Evolutionary conservation across 1,139 yeast genomes (phyloP), one percentile per base, ranked within the genome.

Genomic region (Hyphopichia pseudoburtonii): DNA sequence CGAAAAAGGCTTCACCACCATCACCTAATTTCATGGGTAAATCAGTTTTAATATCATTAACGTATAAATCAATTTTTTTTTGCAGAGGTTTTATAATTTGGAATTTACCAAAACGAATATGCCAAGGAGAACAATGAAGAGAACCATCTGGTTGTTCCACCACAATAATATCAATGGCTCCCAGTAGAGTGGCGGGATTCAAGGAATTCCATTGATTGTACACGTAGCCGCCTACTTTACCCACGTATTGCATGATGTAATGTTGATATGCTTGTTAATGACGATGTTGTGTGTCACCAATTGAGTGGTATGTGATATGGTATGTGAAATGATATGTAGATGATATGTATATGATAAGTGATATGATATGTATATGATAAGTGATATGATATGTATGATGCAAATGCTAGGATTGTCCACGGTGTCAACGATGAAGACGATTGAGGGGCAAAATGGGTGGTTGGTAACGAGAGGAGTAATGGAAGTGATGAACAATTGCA

Each of bases 1-100:
- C 98, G 56, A 92, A 92, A 58, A 89, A 90, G 0, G 97, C 98
- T 60, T 92, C 99, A 18, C 99, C 99, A 3, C 95, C 96, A 44
- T 92, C 98, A 10, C 97, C 96, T 35, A 92, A 66, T 61, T 92
- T 92, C 98, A 92, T 92, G 10, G 96, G 96, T 39, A 90, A 69
- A 50, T 87, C 84, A 0, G 95, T 85, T 39, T 82, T 75, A 43
- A 76, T 76, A 26, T 85, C 97, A 63, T 92, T 92, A 29, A 94
- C 95, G 29, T 79, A 76, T 44, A 92, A 80, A 43, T 86, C 95
- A 35, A 92, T 95, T 58, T 88, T 90, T 68, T 90, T 92, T 57
- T 92, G 97, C 28, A 95, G 86, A n/a, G 99, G 99, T 52, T 95
- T 80, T 45, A 92, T 70, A 48, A 92, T 73, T 52, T 90, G 95